Conservation (phyloP, 1,284 basidiomycete species). For the Rhodotorula sp. region DNA sequence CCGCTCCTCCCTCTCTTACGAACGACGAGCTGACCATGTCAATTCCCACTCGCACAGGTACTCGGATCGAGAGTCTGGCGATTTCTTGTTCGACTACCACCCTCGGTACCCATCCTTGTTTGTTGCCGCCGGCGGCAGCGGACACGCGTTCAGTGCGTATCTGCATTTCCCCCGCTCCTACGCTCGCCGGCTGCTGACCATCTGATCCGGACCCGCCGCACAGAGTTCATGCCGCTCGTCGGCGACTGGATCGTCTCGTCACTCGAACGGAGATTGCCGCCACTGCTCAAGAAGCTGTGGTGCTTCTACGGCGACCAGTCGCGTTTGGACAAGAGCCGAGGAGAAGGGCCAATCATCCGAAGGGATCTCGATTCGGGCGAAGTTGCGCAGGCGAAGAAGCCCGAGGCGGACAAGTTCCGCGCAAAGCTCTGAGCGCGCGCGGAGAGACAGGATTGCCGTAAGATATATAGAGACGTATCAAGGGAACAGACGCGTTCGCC, state of each 20-base stretch:
- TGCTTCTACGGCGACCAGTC: conserved; percentile 19
- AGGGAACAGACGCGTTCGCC: conserved; percentile 20
- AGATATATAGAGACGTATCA: not conserved
- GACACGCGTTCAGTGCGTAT: conserved; percentile 27
- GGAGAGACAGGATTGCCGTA: not conserved
- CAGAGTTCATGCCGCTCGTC: conserved; percentile 28
- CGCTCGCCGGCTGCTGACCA: not conserved
- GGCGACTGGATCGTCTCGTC: conserved; percentile 14
- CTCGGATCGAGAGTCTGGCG: conserved; percentile 31
- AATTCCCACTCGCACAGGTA: conserved; percentile 2
- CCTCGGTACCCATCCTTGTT: conserved; percentile 22
- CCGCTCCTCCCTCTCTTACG: not conserved
- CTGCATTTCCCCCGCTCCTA: not conserved
- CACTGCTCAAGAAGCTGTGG: conserved; percentile 1
- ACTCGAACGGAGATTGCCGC: not conserved
- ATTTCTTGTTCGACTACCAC: conserved; percentile 37
- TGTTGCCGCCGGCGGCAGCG: conserved; percentile 31
- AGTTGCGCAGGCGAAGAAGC: not conserved
- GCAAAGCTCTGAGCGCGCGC: conserved; percentile 10
- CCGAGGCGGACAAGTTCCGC: not conserved
- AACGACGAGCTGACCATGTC: not conserved
- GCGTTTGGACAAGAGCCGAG: conserved; percentile 32
- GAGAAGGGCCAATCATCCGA: conserved; percentile 26
- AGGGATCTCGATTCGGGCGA: conserved; percentile 8
- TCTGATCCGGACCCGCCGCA: too few species aligned